Evolutionary conservation across 1,284 basidiomycete genomes (phyloP), one percentile per base, ranked within the genome.

Genomic region (Apiotrichum siamense): DNA sequence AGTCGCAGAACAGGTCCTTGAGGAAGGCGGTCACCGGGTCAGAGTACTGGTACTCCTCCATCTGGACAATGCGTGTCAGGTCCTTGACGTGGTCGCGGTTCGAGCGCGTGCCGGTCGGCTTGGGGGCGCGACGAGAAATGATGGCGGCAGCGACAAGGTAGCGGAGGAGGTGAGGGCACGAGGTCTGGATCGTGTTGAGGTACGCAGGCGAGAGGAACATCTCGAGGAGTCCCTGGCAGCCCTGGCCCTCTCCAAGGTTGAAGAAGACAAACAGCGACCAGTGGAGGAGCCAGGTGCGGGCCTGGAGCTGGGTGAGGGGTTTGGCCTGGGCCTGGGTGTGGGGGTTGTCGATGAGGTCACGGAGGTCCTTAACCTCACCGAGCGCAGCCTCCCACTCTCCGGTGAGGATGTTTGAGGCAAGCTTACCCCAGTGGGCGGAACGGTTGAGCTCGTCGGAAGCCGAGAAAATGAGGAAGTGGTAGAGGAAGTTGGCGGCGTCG

Each of bases 201-300:
- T 97, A 98, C 3, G 88, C 87, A 2, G 92, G 91, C 21, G 87
- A 82, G 65, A 97, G 84, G 84, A 97, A 98, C 23, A 90, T 89
- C 69, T 98, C 96, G 60, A 98, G 85, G 50, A 98, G 83, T 35
- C 89, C 83, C n/a, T 88, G 88, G 57, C 63, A 66, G 23, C 69
- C 69, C 37, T 93, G 84, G 26, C 90, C 92, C 60, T 91, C 82
- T 0, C 85, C 84, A 74, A 97, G 90, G 78, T 97, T 97, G 81
- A 94, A 97, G 77, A 93, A 97, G 59, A 97, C 90, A 74, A 97
- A 98, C 46, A 98, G 83, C 17, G 87, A 89, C 94, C 94, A 98
- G 77, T 98, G 96, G 13, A 92, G 83, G 53, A 96, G 82, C 93
- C 94, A 97, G 44, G 90, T 90, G 54, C 96, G 83, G n/a, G 91